A percentile compares a stretch with the other conserved stretches of the same genome.
Evolutionary conservation across 805 yeast genomes (phyloP).

Genomic region (Metschnikowia corniflorae): DNA sequence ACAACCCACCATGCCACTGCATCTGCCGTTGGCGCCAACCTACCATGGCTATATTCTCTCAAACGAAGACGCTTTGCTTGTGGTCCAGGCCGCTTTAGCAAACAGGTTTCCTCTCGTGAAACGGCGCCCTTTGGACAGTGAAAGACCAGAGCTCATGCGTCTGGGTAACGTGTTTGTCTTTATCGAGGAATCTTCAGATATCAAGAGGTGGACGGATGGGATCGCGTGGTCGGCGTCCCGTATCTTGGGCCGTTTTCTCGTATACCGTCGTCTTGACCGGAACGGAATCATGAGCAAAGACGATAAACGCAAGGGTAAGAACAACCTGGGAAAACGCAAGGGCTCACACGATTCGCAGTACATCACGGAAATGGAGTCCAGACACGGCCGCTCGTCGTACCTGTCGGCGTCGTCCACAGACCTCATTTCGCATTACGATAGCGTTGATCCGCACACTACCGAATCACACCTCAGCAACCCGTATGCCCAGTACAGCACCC

Average conservation of each 20-base stretch:
- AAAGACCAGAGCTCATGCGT: conserved; percentile 58
- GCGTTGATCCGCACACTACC: neutral
- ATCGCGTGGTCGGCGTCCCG: conserved; percentile 90
- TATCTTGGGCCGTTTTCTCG: conserved; percentile 77
- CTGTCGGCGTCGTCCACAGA: too few species aligned
- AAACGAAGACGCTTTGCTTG: conserved; percentile 76
- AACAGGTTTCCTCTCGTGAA: conserved; percentile 59
- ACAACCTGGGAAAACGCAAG: conserved; percentile 12
- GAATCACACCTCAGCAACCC: too few species aligned
- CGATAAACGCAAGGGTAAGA: conserved; percentile 38
- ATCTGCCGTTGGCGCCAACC: conserved; percentile 10
- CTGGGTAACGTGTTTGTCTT: conserved; percentile 85
- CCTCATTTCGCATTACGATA: conserved; percentile 3
- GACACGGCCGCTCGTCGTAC: neutral
- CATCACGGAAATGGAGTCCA: neutral
- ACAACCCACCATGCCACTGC: neutral
- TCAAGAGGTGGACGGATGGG: conserved; percentile 97
- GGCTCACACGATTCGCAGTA: neutral
- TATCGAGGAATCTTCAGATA: conserved; percentile 75
- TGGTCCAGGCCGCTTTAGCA: conserved; percentile 74
- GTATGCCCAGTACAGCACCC: neutral
- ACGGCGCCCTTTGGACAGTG: conserved; percentile 80
- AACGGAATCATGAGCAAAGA: conserved; percentile 41
- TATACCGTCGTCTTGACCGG: conserved; percentile 64
- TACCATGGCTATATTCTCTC: conserved; percentile 69